Percentiles rank a stretch among this genome's conserved stretches.
Evolutionary conservation across 768 basidiomycete genomes (phyloP).

Genomic region (Boletus patriciae): DNA sequence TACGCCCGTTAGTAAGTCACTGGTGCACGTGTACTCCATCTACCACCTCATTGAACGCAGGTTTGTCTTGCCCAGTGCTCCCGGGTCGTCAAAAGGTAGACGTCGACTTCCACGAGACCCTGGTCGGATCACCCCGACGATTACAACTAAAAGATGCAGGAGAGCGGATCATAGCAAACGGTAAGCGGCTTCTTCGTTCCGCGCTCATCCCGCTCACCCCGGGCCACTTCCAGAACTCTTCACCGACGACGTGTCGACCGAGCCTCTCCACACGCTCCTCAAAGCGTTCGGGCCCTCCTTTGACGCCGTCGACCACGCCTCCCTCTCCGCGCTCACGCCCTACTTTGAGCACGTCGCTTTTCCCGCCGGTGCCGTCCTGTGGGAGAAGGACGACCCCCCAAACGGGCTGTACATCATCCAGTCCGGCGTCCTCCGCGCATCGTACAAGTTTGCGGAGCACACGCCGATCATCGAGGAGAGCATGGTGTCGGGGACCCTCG

Average conservation of each 20-base stretch:
- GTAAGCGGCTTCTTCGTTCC: conserved; percentile 34
- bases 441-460: conserved; percentile 75
- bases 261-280: conserved; percentile 73
- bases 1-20: conserved; percentile 42
- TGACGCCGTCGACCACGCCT: conserved; percentile 52
- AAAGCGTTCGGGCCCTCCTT: conserved; percentile 75
- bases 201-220: background rate
- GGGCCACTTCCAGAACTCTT: conserved; percentile 18
- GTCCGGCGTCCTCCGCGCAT: conserved; percentile 79
- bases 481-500: conserved; percentile 91
- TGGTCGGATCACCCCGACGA: conserved; percentile 63
- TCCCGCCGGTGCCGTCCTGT: conserved; percentile 61
- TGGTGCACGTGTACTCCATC: background rate
- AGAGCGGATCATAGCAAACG: conserved; percentile 63
- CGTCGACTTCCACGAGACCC: conserved; percentile 43
- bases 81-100: conserved; percentile 57
- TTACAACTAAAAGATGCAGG: conserved; percentile 71
- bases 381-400: conserved; percentile 72
- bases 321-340: conserved; percentile 61
- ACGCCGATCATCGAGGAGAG: conserved; percentile 74
- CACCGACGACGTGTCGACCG: conserved; percentile 40
- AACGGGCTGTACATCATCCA: conserved; percentile 91
- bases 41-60: background rate
- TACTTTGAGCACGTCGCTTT: conserved; percentile 70
- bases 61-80: conserved; percentile 38